These are phyloP conservation scores for Cyberlindnera amylophila DNA, from an alignment of 805 yeast species.

Conservation along the genomic window DNA sequence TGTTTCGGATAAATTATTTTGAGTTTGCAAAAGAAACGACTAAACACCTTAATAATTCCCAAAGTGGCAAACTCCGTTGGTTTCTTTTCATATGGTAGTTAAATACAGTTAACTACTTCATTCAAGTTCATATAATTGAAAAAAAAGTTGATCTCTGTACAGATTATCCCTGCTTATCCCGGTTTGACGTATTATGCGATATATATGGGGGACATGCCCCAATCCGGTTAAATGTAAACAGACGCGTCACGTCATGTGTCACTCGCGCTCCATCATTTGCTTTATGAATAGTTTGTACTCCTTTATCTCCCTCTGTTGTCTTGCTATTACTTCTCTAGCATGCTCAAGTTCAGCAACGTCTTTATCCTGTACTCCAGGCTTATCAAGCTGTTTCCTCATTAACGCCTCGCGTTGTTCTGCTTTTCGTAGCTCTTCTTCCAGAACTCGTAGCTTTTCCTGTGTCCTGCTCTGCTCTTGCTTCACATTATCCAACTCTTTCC, in stretches of 20 bases:
- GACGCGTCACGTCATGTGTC: background rate
- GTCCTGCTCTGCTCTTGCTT: constrained; percentile 2
- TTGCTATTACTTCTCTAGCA: constrained; percentile 4
- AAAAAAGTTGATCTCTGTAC: too few species aligned
- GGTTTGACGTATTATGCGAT: too few species aligned
- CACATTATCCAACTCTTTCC: constrained; percentile 8
- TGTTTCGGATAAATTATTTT: background rate
- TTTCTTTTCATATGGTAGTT: too few species aligned
- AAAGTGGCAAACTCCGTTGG: too few species aligned
- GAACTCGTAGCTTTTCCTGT: constrained; percentile 1
- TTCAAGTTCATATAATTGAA: too few species aligned
- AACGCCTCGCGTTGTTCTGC: constrained; percentile 4
- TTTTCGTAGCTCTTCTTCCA: constrained; percentile 2
- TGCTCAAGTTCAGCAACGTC: background rate
- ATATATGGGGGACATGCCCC: too few species aligned
- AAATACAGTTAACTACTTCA: too few species aligned
- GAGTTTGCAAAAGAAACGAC: constrained; percentile 1
- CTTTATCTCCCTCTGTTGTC: constrained; percentile 19
- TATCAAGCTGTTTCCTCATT: background rate
- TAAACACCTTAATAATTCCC: too few species aligned
- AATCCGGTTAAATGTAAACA: constrained; percentile 1
- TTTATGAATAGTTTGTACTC: constrained; percentile 25
- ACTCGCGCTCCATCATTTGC: constrained; percentile 23
- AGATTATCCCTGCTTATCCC: too few species aligned
- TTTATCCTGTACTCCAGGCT: background rate